These are phyloP conservation scores for Actinomortierella ambigua DNA, from an alignment of 371 early-diverging fungal genomes.

Conservation along the genomic window DNA sequence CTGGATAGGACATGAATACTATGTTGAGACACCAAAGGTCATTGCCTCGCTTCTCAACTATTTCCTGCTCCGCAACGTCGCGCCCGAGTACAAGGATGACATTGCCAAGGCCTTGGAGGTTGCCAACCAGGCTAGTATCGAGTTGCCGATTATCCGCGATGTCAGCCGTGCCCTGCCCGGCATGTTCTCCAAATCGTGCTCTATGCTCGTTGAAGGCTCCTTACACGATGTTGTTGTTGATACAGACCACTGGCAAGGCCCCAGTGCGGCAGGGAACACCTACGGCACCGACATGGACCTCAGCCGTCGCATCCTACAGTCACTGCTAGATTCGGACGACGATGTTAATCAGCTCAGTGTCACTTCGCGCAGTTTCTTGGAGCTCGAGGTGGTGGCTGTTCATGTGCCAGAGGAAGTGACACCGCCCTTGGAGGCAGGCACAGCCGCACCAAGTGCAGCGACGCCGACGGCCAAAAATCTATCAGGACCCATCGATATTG, in stretches of 20 bases:
- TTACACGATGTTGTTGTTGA: constrained; percentile 15
- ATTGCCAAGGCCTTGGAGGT: constrained; percentile 51
- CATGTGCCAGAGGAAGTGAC: constrained; percentile 11
- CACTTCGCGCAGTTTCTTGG: constrained; percentile 14
- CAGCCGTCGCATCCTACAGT: constrained; percentile 20
- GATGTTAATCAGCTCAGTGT: constrained; percentile 7
- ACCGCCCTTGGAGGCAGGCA: background rate
- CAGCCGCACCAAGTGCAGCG: constrained; percentile 1
- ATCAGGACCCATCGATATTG: background rate
- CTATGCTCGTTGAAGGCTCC: constrained; percentile 50
- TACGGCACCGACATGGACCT: constrained; percentile 18
- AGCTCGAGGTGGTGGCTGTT: constrained; percentile 22
- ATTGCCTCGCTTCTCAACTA: constrained; percentile 60
- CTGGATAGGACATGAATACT: constrained; percentile 53
- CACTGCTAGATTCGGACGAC: constrained; percentile 10
- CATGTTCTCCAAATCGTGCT: constrained; percentile 55
- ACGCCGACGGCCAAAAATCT: constrained; percentile 4
- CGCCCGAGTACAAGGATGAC: constrained; percentile 61
- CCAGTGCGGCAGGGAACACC: constrained; percentile 1
- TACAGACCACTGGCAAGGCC: constrained; percentile 8
- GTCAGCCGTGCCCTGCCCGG: constrained; percentile 49
- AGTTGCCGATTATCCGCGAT: constrained; percentile 55
- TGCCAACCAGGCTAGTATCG: constrained; percentile 51
- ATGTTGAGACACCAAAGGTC: constrained; percentile 51
- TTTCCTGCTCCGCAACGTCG: constrained; percentile 57